A percentile compares a stretch with the other conserved stretches of the same genome.
Evolutionary conservation across 306 rosid genomes (phyloP).

Genomic region (Arachis hypogaea): DNA sequence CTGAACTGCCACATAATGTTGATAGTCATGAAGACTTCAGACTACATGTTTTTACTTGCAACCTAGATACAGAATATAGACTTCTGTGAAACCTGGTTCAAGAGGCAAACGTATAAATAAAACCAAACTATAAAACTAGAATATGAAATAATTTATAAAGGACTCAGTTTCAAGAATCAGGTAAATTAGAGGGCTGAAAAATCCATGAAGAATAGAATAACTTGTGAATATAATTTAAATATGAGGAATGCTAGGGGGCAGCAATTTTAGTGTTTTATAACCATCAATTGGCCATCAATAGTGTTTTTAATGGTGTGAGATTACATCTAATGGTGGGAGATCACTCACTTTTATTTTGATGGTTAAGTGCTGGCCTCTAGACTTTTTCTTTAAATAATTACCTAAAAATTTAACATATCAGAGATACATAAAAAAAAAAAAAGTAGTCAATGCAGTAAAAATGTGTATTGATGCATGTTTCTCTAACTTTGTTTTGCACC

Average conservation of each 20-base stretch:
- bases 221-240: neutral
- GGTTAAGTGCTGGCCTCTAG: too few species aligned
- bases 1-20: neutral
- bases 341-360: too few species aligned
- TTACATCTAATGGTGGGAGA: too few species aligned
- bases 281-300: too few species aligned
- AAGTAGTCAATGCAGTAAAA: neutral
- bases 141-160: conserved; percentile 22
- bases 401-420: neutral
- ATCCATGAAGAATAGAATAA: conserved; percentile 11
- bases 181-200: neutral
- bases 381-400: neutral
- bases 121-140: neutral
- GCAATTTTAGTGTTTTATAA: too few species aligned
- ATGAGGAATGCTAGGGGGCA: too few species aligned
- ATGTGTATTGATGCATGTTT: neutral
- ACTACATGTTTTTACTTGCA: too few species aligned
- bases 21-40: too few species aligned
- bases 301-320: too few species aligned
- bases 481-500: neutral
- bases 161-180: neutral
- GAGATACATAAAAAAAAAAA: neutral
- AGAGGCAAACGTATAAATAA: neutral
- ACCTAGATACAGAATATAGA: too few species aligned
- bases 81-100: neutral